Percentiles rank a stretch among this genome's conserved stretches.
These are phyloP conservation scores for Carex cristatella DNA, from an alignment of 176 grass and related monocot genomes.

Conservation along the genomic window DNA sequence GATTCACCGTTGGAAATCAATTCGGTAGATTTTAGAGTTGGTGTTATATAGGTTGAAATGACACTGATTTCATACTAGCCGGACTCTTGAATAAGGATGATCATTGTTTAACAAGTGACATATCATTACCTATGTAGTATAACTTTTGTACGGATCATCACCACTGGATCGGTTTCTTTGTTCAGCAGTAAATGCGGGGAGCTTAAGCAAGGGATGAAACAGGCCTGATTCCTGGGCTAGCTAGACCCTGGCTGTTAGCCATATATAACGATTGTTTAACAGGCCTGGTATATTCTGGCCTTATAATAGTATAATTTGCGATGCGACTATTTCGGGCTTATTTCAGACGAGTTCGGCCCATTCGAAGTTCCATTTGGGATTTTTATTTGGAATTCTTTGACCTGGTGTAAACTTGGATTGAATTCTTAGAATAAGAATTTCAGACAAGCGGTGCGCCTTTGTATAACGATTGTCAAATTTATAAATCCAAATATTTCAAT, in stretches of 20 bases:
- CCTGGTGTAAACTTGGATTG: no score
- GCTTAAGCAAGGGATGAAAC: neutral
- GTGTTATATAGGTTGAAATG: no score
- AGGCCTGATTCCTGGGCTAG: neutral
- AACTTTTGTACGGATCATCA: neutral
- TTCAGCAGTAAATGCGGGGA: no score
- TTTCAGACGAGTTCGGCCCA: neutral
- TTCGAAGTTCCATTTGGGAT: neutral
- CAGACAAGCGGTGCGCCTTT: neutral
- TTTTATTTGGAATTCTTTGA: neutral
- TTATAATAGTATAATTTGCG: neutral
- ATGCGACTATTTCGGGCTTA: neutral
- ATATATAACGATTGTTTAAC: neutral
- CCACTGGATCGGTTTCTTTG: neutral
- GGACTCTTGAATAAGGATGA: slow-evolving; percentile 5
- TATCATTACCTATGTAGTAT: slow-evolving; percentile 40
- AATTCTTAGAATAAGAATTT: neutral
- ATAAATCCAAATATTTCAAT: neutral
- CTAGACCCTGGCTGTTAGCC: no score
- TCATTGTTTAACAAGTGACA: slow-evolving; percentile 25
- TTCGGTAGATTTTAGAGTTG: no score
- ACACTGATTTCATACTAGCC: no score
- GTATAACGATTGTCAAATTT: neutral
- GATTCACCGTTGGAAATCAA: no score
- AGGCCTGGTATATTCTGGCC: neutral